Conservation (phyloP, 495 filamentous ascomycete species). For the Xylaria bambusicola region DNA sequence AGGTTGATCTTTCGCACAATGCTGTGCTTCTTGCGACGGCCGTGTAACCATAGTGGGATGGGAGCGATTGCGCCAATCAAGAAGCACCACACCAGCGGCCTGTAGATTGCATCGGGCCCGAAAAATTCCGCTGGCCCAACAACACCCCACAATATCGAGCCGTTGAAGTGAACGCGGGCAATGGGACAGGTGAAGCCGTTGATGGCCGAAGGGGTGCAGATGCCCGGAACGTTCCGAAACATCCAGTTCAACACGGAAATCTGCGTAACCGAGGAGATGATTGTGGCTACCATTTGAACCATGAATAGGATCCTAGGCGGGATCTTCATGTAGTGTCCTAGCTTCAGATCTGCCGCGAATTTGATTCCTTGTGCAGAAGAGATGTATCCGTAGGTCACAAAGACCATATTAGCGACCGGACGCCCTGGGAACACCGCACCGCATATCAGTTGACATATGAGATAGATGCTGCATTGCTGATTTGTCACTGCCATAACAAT, state of each 20-base stretch:
- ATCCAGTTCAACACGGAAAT: constrained; percentile 88
- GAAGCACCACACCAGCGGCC: constrained; percentile 74
- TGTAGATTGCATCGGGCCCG: constrained; percentile 69
- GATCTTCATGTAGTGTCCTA: constrained; percentile 94
- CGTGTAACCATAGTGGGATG: constrained; percentile 65
- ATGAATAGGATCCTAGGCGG: constrained; percentile 77
- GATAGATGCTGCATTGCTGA: constrained; percentile 76
- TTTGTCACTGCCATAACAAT: constrained; percentile 88
- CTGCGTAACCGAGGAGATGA: constrained; percentile 77
- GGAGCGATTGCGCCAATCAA: constrained; percentile 70
- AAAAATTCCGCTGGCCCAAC: constrained; percentile 80
- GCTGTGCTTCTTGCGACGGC: constrained; percentile 44
- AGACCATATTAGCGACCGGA: constrained; percentile 87
- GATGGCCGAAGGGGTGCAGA: constrained; percentile 75
- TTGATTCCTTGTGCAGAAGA: constrained; percentile 82
- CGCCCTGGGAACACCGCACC: constrained; percentile 77
- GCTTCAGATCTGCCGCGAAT: constrained; percentile 82
- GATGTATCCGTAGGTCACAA: constrained; percentile 83
- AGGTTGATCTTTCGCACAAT: constrained; percentile 68
- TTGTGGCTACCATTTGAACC: constrained; percentile 79
- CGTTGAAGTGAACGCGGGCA: constrained; percentile 87
- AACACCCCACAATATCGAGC: constrained; percentile 85
- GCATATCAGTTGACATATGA: constrained; percentile 80
- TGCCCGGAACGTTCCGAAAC: constrained; percentile 71
- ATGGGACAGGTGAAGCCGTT: constrained; percentile 89